A percentile compares a stretch with the other conserved stretches of the same genome.
These are phyloP conservation scores for Blepharisma undulans DNA, from an alignment of 169 alveolate species.

Conservation along the genomic window DNA sequence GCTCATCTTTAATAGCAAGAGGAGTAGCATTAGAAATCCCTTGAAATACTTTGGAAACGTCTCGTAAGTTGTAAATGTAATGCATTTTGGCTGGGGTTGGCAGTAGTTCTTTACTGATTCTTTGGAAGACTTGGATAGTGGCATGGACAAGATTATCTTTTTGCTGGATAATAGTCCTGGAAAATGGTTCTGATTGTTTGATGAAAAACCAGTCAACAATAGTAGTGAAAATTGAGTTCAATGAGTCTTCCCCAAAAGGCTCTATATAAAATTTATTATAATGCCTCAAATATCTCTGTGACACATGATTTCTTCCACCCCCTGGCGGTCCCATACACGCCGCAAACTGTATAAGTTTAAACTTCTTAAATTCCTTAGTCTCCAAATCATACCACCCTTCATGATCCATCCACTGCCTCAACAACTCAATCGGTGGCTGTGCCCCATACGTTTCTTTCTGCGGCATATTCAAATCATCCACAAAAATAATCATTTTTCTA, in stretches of 20 bases:
- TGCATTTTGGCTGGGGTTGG: slow-evolving; percentile 91
- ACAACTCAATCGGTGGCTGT: slow-evolving; percentile 94
- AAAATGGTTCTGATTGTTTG: slow-evolving; percentile 74
- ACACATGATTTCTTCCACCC: slow-evolving; percentile 92
- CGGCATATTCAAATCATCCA: slow-evolving; percentile 96
- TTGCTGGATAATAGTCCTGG: slow-evolving; percentile 60
- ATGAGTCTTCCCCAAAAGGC: slow-evolving; percentile 80
- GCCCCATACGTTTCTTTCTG: slow-evolving; percentile 92
- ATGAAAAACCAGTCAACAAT: slow-evolving; percentile 76
- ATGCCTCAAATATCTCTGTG: slow-evolving; percentile 90
- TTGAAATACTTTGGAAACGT: slow-evolving; percentile 83
- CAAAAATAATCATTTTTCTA: slow-evolving; percentile 87
- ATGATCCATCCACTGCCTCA: slow-evolving; percentile 93
- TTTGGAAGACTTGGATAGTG: slow-evolving; percentile 75
- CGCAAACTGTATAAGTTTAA: slow-evolving; percentile 86
- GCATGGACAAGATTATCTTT: slow-evolving; percentile 76
- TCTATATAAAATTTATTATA: slow-evolving; percentile 87
- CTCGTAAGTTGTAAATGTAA: slow-evolving; percentile 86
- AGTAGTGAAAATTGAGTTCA: slow-evolving; percentile 83
- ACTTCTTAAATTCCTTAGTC: slow-evolving; percentile 83
- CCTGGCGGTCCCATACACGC: slow-evolving; percentile 96
- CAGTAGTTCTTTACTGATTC: slow-evolving; percentile 60
- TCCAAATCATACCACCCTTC: slow-evolving; percentile 91
- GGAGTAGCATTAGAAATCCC: slow-evolving; percentile 80
- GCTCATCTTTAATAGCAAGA: slow-evolving; percentile 71